A percentile compares a stretch with the other conserved stretches of the same genome.
phyloP scores from a whole-genome alignment of 2,329 filamentous ascomycete genomes.

The Achaetomium macrosporum region DNA sequence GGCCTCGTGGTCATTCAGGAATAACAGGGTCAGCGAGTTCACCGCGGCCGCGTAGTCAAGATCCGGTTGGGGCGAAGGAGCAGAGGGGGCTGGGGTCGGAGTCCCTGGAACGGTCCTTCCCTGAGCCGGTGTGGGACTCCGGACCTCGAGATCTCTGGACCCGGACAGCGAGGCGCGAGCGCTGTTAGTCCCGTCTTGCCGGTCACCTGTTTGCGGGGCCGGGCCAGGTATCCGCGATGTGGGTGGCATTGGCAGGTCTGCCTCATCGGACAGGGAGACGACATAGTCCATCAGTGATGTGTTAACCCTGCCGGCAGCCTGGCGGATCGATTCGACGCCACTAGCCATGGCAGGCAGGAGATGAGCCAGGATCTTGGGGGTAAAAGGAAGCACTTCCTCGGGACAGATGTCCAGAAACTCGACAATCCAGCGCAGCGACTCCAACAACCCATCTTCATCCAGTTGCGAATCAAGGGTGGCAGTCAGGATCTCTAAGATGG shows the following conservation, averaged over 20 bases:
- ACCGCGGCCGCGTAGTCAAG: conserved; percentile 96
- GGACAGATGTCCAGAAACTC: conserved; percentile 96
- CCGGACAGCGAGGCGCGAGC: conserved; percentile 48
- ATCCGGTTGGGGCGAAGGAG: conserved; percentile 53
- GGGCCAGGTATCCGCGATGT: conserved; percentile 38
- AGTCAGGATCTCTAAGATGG: conserved; percentile 86
- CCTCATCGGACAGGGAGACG: conserved; percentile 76
- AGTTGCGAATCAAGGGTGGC: conserved; percentile 78
- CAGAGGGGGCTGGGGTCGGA: conserved; percentile 35
- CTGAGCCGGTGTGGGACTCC: conserved; percentile 47
- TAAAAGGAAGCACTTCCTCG: conserved; percentile 91
- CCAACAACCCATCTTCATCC: conserved; percentile 86
- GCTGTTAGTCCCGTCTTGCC: conserved; percentile 42
- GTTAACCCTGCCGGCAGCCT: conserved; percentile 85
- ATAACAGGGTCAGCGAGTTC: conserved; percentile 84
- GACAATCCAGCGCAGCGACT: conserved; percentile 90
- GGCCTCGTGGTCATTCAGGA: conserved; percentile 93
- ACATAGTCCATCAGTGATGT: conserved; percentile 90
- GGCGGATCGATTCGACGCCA: conserved; percentile 79
- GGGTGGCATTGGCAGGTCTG: conserved; percentile 34
- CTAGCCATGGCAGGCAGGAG: conserved; percentile 92
- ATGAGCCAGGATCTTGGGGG: conserved; percentile 84
- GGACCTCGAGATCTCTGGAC: conserved; percentile 47
- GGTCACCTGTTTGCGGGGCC: conserved; percentile 39
- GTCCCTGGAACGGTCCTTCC: conserved; percentile 43